Evolutionary conservation across 768 basidiomycete genomes (phyloP).

Genomic region (Amanita fuliginea): DNA sequence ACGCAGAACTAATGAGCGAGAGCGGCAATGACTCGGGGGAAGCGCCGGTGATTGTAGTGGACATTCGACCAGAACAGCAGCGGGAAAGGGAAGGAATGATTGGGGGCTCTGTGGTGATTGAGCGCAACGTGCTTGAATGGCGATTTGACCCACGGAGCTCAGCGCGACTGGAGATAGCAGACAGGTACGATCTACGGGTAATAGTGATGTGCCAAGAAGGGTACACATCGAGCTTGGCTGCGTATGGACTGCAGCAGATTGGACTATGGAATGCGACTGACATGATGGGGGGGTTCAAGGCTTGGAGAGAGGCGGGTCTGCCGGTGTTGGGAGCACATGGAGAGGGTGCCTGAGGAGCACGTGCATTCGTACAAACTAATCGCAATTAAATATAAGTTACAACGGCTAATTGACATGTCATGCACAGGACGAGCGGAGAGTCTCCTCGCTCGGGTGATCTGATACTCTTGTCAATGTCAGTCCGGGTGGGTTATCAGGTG

Average conservation of each 20-base stretch:
- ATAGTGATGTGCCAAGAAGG: constrained; percentile 73
- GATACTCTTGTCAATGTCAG: neutral
- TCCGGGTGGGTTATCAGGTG: neutral
- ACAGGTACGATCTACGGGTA: constrained; percentile 64
- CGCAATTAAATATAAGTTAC: constrained; percentile 4
- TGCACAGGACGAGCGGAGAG: neutral
- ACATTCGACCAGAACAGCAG: constrained; percentile 60
- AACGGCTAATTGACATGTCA: neutral
- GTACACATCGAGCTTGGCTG: constrained; percentile 53
- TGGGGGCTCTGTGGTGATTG: constrained; percentile 59
- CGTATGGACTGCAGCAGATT: constrained; percentile 53
- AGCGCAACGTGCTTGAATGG: constrained; percentile 74
- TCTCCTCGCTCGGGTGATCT: neutral
- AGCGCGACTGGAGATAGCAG: constrained; percentile 50
- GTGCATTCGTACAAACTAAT: neutral
- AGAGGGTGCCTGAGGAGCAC: neutral
- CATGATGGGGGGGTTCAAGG: constrained; percentile 62
- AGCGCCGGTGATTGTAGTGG: constrained; percentile 64
- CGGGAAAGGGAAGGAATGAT: constrained; percentile 49
- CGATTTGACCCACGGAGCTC: constrained; percentile 62
- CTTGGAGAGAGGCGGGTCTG: constrained; percentile 59
- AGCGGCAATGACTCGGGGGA: constrained; percentile 25
- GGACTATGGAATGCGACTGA: constrained; percentile 70
- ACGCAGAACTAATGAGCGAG: constrained; percentile 31
- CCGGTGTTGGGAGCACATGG: constrained; percentile 28